Evolutionary conservation across 2,329 filamentous ascomycete species (phyloP).

Genomic region (Capronia coronata): DNA sequence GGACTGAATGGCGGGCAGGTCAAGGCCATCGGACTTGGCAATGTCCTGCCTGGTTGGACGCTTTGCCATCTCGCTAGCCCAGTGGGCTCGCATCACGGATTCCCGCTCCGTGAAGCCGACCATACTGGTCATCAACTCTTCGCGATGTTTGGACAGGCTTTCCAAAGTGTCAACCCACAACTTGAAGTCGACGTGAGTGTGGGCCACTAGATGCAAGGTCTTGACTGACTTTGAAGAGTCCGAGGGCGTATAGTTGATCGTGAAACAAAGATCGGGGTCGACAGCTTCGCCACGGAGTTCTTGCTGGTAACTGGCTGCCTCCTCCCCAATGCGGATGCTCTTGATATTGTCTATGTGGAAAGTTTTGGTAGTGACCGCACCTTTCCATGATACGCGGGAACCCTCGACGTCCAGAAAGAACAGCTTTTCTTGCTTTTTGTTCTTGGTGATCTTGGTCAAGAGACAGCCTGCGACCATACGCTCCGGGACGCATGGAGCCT

Average conservation of each 20-base stretch:
- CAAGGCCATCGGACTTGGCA: conserved; percentile 62
- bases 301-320: conserved; percentile 82
- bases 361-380: conserved; percentile 67
- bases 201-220: conserved; percentile 79
- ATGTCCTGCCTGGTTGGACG: conserved; percentile 50
- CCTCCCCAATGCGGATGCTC: conserved; percentile 74
- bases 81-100: conserved; percentile 73
- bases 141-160: conserved; percentile 74
- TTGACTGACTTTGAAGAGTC: conserved; percentile 70
- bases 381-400: conserved; percentile 84
- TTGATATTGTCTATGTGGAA: conserved; percentile 95
- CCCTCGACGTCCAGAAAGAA: conserved; percentile 75
- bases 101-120: conserved; percentile 70
- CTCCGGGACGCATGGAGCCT: conserved; percentile 66
- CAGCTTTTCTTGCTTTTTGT: conserved; percentile 64
- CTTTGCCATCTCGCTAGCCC: conserved; percentile 75
- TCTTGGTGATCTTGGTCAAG: conserved; percentile 79
- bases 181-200: conserved; percentile 62
- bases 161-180: conserved; percentile 82
- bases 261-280: conserved; percentile 72
- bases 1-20: conserved; percentile 70
- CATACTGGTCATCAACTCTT: conserved; percentile 82
- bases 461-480: conserved; percentile 70
- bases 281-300: conserved; percentile 66
- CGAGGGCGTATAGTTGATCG: conserved; percentile 75